A percentile compares a stretch with the other conserved stretches of the same genome.
Evolutionary conservation across 805 yeast genomes (phyloP).

Genomic region (Metschnikowia cubensis): DNA sequence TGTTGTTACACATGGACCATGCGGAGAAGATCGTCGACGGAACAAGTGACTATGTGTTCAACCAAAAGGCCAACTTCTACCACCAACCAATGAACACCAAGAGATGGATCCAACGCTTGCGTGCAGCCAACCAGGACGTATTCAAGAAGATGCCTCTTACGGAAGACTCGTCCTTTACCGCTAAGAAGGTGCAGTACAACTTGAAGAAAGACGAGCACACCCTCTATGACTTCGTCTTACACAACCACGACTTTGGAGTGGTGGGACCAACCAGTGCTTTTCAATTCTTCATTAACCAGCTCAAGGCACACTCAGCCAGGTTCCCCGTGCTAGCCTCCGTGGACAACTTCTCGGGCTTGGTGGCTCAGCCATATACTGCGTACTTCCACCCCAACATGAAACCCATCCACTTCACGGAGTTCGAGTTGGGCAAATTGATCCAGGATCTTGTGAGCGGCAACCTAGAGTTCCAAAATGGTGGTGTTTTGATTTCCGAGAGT

Average conservation of each 20-base stretch:
- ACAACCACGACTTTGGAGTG: constrained; percentile 37
- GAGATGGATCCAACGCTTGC: constrained; percentile 49
- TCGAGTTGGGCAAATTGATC: constrained; percentile 61
- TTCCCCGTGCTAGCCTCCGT: constrained; percentile 64
- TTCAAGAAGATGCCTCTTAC: constrained; percentile 34
- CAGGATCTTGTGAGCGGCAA: constrained; percentile 54
- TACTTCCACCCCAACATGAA: constrained; percentile 57
- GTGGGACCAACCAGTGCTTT: constrained; percentile 45
- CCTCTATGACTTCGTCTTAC: constrained; percentile 24
- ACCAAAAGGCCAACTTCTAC: constrained; percentile 45
- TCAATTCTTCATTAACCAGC: constrained; percentile 51
- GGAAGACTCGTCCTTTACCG: constrained; percentile 29
- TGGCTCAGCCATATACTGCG: constrained; percentile 50
- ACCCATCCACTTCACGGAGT: constrained; percentile 53
- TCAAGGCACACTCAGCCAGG: constrained; percentile 42
- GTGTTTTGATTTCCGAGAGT: constrained; percentile 59
- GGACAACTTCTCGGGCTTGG: constrained; percentile 68
- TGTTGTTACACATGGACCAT: constrained; percentile 61
- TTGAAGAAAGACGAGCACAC: constrained; percentile 33
- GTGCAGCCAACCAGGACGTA: constrained; percentile 31
- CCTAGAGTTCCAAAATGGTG: constrained; percentile 53
- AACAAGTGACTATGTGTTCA: constrained; percentile 59
- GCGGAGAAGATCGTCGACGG: constrained; percentile 68
- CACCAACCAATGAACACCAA: constrained; percentile 79
- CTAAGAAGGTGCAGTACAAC: constrained; percentile 29